Evolutionary conservation across 2,329 filamentous ascomycete species (phyloP).

Genomic region (Exophiala sp.): DNA sequence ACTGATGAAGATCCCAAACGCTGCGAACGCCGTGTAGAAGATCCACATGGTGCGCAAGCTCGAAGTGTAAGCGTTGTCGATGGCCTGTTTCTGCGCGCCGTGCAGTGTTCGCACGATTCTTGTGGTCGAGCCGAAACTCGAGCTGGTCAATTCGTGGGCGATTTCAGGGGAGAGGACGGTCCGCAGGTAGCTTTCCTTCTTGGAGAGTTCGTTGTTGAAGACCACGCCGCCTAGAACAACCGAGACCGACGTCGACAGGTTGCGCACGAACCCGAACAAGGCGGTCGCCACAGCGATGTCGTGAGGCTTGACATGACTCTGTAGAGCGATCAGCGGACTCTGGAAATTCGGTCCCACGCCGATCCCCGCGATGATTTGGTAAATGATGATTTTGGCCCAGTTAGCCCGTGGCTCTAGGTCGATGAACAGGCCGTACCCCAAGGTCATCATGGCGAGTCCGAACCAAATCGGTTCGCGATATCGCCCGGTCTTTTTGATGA

Average conservation of each 20-base stretch:
- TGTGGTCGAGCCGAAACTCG: constrained; percentile 35
- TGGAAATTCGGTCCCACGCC: constrained; percentile 61
- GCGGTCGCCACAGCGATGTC: constrained; percentile 57
- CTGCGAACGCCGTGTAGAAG: constrained; percentile 35
- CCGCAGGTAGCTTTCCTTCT: constrained; percentile 31
- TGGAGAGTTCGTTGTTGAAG: constrained; percentile 38
- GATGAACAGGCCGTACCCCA: constrained; percentile 63
- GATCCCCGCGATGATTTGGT: constrained; percentile 55
- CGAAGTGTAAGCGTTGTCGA: constrained; percentile 32
- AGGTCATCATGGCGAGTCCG: constrained; percentile 54
- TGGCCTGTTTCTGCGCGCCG: constrained; percentile 28
- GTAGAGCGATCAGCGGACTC: constrained; percentile 57
- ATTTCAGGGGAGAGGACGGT: constrained; percentile 32
- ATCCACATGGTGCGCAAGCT: constrained; percentile 40
- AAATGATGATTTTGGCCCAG: constrained; percentile 47
- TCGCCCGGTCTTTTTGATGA: constrained; percentile 66
- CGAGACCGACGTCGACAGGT: constrained; percentile 48
- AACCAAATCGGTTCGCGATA: constrained; percentile 57
- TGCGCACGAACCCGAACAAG: constrained; percentile 51
- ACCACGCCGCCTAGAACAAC: constrained; percentile 49
- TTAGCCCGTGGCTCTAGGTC: constrained; percentile 50
- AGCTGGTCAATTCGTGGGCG: constrained; percentile 31
- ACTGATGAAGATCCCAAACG: constrained; percentile 31
- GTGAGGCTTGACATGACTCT: constrained; percentile 53
- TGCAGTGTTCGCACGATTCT: constrained; percentile 34